Base-by-base conservation (phyloP, 2,329 filamentous ascomycete species). In the Penicillium sp. region DNA sequence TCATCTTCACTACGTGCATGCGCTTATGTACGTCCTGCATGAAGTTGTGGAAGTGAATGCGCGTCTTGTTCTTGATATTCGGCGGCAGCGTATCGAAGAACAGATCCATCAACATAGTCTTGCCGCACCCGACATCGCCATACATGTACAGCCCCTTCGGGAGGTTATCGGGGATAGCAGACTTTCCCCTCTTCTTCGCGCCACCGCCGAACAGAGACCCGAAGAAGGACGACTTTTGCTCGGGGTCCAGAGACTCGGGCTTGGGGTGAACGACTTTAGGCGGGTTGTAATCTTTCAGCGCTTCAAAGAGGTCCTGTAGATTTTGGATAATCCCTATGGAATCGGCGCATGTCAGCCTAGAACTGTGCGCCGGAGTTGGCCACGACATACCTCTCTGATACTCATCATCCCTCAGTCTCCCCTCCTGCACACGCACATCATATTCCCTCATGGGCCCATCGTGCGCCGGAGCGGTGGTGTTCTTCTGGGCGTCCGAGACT, bases 21-120 rank as follows among this genome's bases (percentile, higher is more conserved):
- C 93, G 84, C 73, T 88, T 91, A 77, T 99, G 94, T 47, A 97
- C 89, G 73, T 96, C 90, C 74, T 97, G 94, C 94, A 99, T 99
- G 79, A 99, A 99, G 74, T 96, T 96, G 79, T 97, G 92, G 76
- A 99, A 99, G 78, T 99, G 94, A 69, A 99, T 97, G 46, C 94
- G 84, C 45, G 88, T 95, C 78, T 96, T 97, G 32, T 86, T 85
- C 55, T 81, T 83, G 62, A 97, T 92, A 57, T 88, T 88, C 16
- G 79, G 73, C 0, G 94, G 94, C 22, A 97, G 79, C 0, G 93
- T 97, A 62, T 97, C 92, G 78, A 92, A 96, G 74, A 97, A 97
- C 48, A 99, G 80, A 72, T 99, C 93, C 94, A 99, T 99, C 70
- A 99, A 81, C 94, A 99, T 99, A 2, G 94, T 99, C 81, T 99